Conservation (phyloP, 805 yeast species). For the Saturnispora halmiae region DNA sequence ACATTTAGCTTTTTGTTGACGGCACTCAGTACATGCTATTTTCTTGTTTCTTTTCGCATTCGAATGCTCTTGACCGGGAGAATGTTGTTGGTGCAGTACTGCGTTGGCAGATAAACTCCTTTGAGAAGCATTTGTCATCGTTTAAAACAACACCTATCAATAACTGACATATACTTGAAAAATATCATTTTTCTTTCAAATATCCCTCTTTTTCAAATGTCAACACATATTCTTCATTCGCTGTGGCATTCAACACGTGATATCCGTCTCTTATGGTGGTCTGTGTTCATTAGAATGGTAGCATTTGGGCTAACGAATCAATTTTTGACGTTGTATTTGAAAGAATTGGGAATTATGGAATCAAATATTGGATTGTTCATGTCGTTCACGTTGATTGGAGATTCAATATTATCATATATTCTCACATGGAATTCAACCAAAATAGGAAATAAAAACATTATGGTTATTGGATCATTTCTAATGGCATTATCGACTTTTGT, state of each 20-base stretch:
- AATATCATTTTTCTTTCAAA: neutral
- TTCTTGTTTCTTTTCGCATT: conserved; percentile 32
- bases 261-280: conserved; percentile 53
- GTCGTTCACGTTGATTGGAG: conserved; percentile 76
- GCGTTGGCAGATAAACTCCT: too few species aligned
- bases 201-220: conserved; percentile 5
- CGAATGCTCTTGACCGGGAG: neutral
- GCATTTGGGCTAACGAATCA: conserved; percentile 78
- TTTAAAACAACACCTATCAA: too few species aligned
- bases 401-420: conserved; percentile 57
- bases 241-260: conserved; percentile 34
- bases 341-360: conserved; percentile 45
- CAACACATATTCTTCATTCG: conserved; percentile 29
- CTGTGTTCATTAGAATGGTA: conserved; percentile 60
- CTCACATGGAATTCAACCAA: conserved; percentile 71
- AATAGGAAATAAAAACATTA: conserved; percentile 58
- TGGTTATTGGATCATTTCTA: conserved; percentile 53
- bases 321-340: conserved; percentile 60
- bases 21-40: conserved; percentile 90
- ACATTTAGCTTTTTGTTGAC: conserved; percentile 90
- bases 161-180: neutral
- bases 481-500: conserved; percentile 62
- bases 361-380: conserved; percentile 64
- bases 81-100: too few species aligned
- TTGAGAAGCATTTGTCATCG: too few species aligned